These are phyloP conservation scores for Stagonosporopsis cucurbitacearum DNA, from an alignment of 2,329 filamentous ascomycete species.

Conservation along the genomic window DNA sequence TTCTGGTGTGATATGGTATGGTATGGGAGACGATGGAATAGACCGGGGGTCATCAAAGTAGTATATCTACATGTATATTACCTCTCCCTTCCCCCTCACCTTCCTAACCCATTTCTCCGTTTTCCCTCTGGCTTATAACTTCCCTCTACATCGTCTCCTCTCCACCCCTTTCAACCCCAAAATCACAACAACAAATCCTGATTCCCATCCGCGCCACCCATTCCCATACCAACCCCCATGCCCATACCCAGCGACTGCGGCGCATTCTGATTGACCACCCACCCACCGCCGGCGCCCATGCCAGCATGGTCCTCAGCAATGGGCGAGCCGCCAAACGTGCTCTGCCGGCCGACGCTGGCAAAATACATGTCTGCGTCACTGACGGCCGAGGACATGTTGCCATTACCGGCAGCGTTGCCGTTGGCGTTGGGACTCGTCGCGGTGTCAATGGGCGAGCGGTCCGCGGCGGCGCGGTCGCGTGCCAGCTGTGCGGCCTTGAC, in stretches of 20 bases:
- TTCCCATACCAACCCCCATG: slow-evolving; percentile 38
- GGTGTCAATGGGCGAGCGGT: slow-evolving; percentile 40
- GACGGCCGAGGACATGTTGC: slow-evolving; percentile 72
- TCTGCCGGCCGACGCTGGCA: slow-evolving; percentile 60
- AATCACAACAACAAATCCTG: slow-evolving; percentile 30
- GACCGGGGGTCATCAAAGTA: no score
- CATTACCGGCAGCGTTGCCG: slow-evolving; percentile 26
- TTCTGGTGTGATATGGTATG: no score
- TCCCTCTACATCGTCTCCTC: no score
- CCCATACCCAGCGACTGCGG: slow-evolving; percentile 41
- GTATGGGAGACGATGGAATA: no score
- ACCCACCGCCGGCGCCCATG: slow-evolving; percentile 40
- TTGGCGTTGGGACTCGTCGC: slow-evolving; percentile 37
- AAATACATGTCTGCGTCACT: slow-evolving; percentile 92
- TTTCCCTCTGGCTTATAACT: no score
- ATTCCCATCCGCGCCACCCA: slow-evolving; percentile 37
- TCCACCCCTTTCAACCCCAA: not conserved
- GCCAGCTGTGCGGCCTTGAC: slow-evolving; percentile 54
- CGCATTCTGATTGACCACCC: slow-evolving; percentile 48
- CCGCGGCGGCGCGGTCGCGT: slow-evolving; percentile 40
- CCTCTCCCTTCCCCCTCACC: no score
- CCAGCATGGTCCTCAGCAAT: slow-evolving; percentile 38
- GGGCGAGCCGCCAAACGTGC: slow-evolving; percentile 45
- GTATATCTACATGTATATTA: no score
- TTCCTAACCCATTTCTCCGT: no score